Evolutionary conservation across 2,329 filamentous ascomycete genomes (phyloP), one percentile per base, ranked within the genome.

Genomic region (Aspergillus glaucus): DNA sequence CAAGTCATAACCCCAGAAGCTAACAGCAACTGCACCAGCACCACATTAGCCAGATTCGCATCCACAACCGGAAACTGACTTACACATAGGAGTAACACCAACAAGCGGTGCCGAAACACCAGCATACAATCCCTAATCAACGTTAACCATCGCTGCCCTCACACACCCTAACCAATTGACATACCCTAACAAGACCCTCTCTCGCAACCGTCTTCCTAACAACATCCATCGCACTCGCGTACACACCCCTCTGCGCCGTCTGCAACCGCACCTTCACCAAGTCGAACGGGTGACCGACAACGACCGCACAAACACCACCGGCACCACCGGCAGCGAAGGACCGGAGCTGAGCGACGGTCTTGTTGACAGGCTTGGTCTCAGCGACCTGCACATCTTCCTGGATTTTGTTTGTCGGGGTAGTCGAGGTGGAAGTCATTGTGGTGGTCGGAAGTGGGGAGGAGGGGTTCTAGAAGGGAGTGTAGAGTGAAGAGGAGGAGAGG

Each of bases 61-160:
- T 15, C 12, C 15, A 26, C 9, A 17, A 39, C 10, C 14, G 14
- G 22, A 21, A 14, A 47, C 51, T 47, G 34, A 82, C 91, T 73
- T 80, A 96, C 91, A 98, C 93, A 98, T 98, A 48, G 93, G 93
- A 53, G 93, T 98, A 14, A 98, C 93, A 47, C 93, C 93, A 8
- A 96, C 87, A 54, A 98, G 75, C 41, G 93, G 93, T 61, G 93
- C 93, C 59, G 87, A 93, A 42, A 98, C 92, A 69, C 93, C 93
- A n/a, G 93, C 93, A 71, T 98, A 98, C 53, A 98, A 71, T 7
- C 93, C 93, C 69, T 87, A 62, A 9, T 12, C 12, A 2, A 6
- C 17, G 15, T 5, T 36, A n/a, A 44, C 60, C 46, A 56, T 22
- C 45, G 45, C 15, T 14, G 12, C 10, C 15, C 21, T 47, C 17